These are phyloP conservation scores for Spathaspora hagerdaliae DNA, from an alignment of 805 yeast species.

Conservation along the genomic window DNA sequence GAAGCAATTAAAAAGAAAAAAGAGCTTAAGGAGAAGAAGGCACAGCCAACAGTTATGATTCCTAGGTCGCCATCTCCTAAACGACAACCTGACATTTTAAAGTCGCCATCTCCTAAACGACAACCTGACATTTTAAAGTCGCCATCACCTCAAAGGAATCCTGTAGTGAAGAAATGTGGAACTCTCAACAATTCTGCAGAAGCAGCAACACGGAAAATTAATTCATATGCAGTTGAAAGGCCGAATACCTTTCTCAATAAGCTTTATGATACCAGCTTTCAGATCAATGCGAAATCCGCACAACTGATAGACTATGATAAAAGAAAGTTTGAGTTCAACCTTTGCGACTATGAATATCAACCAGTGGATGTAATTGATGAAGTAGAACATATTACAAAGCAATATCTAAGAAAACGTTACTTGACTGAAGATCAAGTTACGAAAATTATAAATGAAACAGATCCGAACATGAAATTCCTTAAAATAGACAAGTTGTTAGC, in stretches of 20 bases:
- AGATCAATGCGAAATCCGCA: slow-evolving; percentile 1
- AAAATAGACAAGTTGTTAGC: slow-evolving; percentile 59
- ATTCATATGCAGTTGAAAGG: not conserved
- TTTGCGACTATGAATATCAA: slow-evolving; percentile 6
- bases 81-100: not conserved
- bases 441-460: slow-evolving; percentile 24
- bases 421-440: slow-evolving; percentile 33
- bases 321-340: slow-evolving; percentile 22
- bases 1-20: slow-evolving; percentile 4
- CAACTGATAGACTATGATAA: slow-evolving; percentile 17
- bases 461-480: slow-evolving; percentile 47
- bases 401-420: slow-evolving; percentile 39
- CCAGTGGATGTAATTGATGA: slow-evolving; percentile 12
- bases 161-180: too few relatives aligned
- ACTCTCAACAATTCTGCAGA: not conserved
- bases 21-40: not conserved
- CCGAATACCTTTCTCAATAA: slow-evolving; percentile 17
- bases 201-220: too few relatives aligned
- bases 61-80: slow-evolving; percentile 10
- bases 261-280: slow-evolving; percentile 12
- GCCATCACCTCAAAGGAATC: not conserved
- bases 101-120: slow-evolving; percentile 8
- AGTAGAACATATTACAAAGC: slow-evolving; percentile 16
- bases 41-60: slow-evolving; percentile 3
- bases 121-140: not conserved